Conservation (phyloP, 2,329 filamentous ascomycete genomes). For the Nothophaeocryptopus gaeumannii region DNA sequence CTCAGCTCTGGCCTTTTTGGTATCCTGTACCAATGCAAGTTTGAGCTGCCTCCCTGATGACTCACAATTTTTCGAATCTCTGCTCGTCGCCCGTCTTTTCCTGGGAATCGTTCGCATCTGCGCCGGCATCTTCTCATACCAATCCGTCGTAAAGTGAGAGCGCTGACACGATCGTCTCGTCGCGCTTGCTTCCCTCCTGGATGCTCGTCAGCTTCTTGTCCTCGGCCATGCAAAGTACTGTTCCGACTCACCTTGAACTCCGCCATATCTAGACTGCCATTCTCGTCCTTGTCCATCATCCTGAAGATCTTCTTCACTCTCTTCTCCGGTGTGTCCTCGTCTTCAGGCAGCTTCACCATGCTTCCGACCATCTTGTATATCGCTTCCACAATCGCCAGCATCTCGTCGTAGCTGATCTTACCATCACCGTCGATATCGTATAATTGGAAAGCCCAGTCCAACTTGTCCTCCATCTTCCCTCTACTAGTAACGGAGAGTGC, state of each 20-base stretch:
- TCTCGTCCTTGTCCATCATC: conserved; percentile 99
- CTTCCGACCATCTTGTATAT: conserved; percentile 99
- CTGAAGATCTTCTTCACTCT: conserved; percentile 96
- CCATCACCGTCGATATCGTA: conserved; percentile 99
- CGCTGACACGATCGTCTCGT: conserved; percentile 97
- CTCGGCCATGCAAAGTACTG: too few relatives aligned
- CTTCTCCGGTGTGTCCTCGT: conserved; percentile 99
- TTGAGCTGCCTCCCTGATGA: neutral
- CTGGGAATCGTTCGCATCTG: too few relatives aligned
- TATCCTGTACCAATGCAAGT: neutral
- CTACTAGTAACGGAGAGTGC: conserved; percentile 93
- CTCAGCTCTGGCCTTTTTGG: neutral
- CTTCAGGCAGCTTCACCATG: conserved; percentile 97
- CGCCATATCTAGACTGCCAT: conserved; percentile 91
- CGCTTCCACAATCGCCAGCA: conserved; percentile 96
- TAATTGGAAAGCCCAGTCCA: conserved; percentile 98
- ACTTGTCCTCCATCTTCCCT: conserved; percentile 98
- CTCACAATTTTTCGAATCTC: neutral
- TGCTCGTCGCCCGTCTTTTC: neutral
- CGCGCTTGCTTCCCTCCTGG: conserved; percentile 88
- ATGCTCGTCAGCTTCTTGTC: neutral
- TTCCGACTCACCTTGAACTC: conserved; percentile 77
- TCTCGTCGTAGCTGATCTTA: conserved; percentile 98
- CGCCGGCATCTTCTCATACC: conserved; percentile 48
- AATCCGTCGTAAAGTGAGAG: conserved; percentile 94